phyloP scores from a whole-genome alignment of 1,139 yeast genomes.

The Chernovozyma sophiae-reginae region DNA sequence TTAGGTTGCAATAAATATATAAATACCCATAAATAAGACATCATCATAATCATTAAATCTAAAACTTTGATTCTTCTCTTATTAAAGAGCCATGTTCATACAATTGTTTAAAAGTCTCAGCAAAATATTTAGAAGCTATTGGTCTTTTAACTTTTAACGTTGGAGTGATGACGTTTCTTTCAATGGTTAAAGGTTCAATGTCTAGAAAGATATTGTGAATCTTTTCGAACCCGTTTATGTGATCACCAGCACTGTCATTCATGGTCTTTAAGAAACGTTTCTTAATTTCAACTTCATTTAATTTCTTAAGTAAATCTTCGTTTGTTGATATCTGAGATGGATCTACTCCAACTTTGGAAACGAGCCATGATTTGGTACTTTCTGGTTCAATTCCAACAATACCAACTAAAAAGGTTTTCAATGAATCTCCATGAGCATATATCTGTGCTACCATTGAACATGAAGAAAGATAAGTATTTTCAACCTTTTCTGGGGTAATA shows the following conservation, averaged over 20 bases:
- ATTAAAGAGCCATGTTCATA: conserved; percentile 26
- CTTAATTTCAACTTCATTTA: conserved; percentile 26
- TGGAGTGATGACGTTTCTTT: conserved; percentile 38
- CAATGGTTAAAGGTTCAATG: conserved; percentile 38
- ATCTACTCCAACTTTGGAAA: conserved; percentile 14
- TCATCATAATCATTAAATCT: not conserved
- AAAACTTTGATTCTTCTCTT: conserved; percentile 15
- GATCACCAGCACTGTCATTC: conserved; percentile 22
- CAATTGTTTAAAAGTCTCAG: conserved; percentile 17
- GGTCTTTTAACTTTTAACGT: conserved; percentile 40
- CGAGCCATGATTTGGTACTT: conserved; percentile 18
- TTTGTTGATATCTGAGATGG: conserved; percentile 12
- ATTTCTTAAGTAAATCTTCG: conserved; percentile 17
- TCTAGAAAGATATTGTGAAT: conserved; percentile 32
- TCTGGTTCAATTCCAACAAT: conserved; percentile 41
- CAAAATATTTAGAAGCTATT: conserved; percentile 30
- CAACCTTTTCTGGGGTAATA: conserved; percentile 75
- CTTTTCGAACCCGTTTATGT: conserved; percentile 33
- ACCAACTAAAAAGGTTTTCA: conserved; percentile 27
- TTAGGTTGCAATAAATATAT: not conserved
- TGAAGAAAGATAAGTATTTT: conserved; percentile 54
- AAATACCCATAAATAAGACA: too few species aligned
- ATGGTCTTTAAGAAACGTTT: conserved; percentile 21
- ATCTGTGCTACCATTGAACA: conserved; percentile 52
- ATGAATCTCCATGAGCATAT: conserved; percentile 44